A percentile compares a stretch with the other conserved stretches of the same genome.
Evolutionary conservation across 2,329 filamentous ascomycete genomes (phyloP).

Genomic region (Ascochyta koolunga): DNA sequence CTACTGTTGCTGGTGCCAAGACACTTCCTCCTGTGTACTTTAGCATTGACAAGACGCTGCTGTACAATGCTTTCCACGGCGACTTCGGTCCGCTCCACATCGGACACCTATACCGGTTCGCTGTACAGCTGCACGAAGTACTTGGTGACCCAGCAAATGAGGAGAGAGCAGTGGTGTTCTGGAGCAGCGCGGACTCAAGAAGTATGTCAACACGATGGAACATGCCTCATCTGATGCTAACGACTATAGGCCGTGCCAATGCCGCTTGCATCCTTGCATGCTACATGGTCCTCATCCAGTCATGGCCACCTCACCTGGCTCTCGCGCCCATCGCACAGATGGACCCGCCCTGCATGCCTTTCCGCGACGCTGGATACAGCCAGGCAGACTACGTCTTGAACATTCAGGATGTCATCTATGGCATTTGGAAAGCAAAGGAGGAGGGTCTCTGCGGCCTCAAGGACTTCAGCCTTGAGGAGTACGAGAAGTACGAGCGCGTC

Average conservation of each 20-base stretch:
- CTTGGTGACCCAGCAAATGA: conserved; percentile 90
- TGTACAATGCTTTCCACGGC: conserved; percentile 98
- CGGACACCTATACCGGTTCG: conserved; percentile 94
- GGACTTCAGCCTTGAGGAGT: conserved; percentile 95
- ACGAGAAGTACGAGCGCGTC: conserved; percentile 92
- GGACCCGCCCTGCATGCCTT: conserved; percentile 97
- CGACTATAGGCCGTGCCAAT: conserved; percentile 76
- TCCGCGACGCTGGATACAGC: conserved; percentile 97
- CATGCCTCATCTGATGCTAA: conserved; percentile 20
- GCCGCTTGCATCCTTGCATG: conserved; percentile 93
- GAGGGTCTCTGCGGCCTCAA: conserved; percentile 89
- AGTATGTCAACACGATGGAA: conserved; percentile 64
- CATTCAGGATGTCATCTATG: conserved; percentile 97
- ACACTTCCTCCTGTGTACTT: conserved; percentile 82
- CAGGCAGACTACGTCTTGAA: conserved; percentile 96
- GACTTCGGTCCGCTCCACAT: conserved; percentile 98
- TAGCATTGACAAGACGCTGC: conserved; percentile 86
- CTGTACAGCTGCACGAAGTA: conserved; percentile 93
- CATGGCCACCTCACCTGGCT: conserved; percentile 94
- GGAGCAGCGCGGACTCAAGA: conserved; percentile 88
- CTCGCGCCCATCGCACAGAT: conserved; percentile 95
- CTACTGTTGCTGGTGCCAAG: conserved; percentile 60
- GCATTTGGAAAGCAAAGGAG: conserved; percentile 98
- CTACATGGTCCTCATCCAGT: conserved; percentile 98
- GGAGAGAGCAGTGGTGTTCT: conserved; percentile 90